Percentiles rank a stretch among this genome's conserved stretches.
phyloP scores from a whole-genome alignment of 2,329 filamentous ascomycete species.

The Tolypocladium amazonense region DNA sequence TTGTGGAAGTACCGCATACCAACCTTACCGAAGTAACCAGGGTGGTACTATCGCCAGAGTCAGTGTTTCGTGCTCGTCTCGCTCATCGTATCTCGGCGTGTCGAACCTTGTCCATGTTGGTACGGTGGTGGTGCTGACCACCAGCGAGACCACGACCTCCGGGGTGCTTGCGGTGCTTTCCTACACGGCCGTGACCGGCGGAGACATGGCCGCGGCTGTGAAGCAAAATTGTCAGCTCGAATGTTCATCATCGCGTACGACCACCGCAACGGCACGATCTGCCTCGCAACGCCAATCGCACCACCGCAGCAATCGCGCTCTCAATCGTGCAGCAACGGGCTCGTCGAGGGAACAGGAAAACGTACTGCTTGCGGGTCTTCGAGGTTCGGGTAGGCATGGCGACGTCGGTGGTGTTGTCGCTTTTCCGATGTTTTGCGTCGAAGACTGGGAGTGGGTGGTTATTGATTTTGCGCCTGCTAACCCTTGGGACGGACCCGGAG shows the following conservation, averaged over 20 bases:
- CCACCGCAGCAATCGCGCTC: background rate
- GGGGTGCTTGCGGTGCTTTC: constrained; percentile 94
- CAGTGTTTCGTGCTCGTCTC: constrained; percentile 9
- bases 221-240: constrained; percentile 11
- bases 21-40: constrained; percentile 98
- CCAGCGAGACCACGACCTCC: constrained; percentile 83
- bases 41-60: constrained; percentile 61
- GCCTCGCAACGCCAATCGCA: background rate
- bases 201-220: constrained; percentile 91
- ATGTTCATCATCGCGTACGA: background rate
- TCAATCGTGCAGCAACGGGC: constrained; percentile 1
- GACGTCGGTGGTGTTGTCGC: constrained; percentile 35
- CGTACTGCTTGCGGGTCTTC: constrained; percentile 72
- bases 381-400: constrained; percentile 65
- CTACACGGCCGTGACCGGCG: constrained; percentile 95
- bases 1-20: constrained; percentile 97
- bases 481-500: constrained; percentile 12
- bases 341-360: constrained; percentile 18
- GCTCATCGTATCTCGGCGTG: constrained; percentile 21
- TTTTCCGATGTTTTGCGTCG: constrained; percentile 27
- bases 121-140: constrained; percentile 83
- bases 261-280: background rate
- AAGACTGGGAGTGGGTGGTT: constrained; percentile 24
- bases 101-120: constrained; percentile 65
- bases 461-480: constrained; percentile 27